Conservation (phyloP, 2,329 filamentous ascomycete species). For the Penicillium concentricum region DNA sequence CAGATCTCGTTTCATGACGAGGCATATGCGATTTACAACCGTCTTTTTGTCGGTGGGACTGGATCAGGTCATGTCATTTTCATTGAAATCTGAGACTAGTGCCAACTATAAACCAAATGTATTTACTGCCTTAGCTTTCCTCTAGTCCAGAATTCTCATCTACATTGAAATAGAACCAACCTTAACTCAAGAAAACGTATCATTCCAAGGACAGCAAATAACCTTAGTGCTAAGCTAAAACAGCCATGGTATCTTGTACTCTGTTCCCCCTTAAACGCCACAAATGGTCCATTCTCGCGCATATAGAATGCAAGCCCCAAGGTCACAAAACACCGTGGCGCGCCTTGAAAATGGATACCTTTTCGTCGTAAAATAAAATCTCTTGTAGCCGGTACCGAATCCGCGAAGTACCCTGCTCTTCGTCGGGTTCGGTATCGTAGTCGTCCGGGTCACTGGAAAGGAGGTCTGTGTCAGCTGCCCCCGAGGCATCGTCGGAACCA, state of each 20-base stretch:
- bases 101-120: too few species aligned
- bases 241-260: slow-evolving; percentile 7
- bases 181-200: background rate
- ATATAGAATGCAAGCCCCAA: slow-evolving; percentile 1
- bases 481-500: slow-evolving; percentile 24
- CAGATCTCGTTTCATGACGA: too few species aligned
- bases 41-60: too few species aligned
- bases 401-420: slow-evolving; percentile 35
- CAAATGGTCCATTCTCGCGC: background rate
- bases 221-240: background rate
- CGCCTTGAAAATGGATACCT: slow-evolving; percentile 76
- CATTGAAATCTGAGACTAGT: too few species aligned
- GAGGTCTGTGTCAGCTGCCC: slow-evolving; percentile 19
- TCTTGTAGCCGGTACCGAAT: slow-evolving; percentile 65
- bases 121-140: too few species aligned
- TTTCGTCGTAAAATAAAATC: slow-evolving; percentile 82
- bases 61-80: too few species aligned
- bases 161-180: background rate
- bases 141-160: too few species aligned
- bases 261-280: background rate
- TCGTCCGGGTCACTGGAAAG: slow-evolving; percentile 38
- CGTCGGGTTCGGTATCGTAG: slow-evolving; percentile 45
- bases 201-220: background rate
- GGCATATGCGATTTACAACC: too few species aligned
- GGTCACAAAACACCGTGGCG: slow-evolving; percentile 57